Conservation (phyloP, 257 asterid species). For the Przewalskia tangutica region DNA sequence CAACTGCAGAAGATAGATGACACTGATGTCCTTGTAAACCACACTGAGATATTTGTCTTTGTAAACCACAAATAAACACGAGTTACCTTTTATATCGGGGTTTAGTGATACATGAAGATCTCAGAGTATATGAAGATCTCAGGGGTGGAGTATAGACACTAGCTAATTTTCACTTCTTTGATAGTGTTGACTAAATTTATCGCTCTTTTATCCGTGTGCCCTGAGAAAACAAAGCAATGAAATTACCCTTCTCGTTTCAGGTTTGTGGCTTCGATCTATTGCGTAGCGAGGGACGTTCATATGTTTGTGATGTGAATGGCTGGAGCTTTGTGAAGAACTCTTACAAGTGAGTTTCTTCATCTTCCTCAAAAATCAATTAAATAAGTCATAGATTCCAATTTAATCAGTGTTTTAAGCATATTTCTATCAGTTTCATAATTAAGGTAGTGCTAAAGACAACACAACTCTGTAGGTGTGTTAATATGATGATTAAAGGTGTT, state of each 20-base stretch:
- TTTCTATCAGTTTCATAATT: neutral
- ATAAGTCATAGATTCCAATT: neutral
- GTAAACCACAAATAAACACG: neutral
- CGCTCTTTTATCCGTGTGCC: neutral
- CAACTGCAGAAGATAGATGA: neutral
- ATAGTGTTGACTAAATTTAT: neutral
- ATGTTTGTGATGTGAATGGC: conserved; percentile 96
- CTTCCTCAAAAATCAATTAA: neutral
- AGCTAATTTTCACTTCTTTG: neutral
- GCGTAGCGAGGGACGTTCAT: conserved; percentile 95
- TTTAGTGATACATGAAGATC: neutral
- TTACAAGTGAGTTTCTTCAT: conserved; percentile 46
- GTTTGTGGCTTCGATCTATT: conserved; percentile 98
- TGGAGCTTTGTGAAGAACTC: conserved; percentile 99
- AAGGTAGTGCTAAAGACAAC: neutral
- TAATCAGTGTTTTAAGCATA: neutral
- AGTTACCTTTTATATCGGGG: neutral
- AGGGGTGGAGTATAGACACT: neutral
- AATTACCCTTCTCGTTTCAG: conserved; percentile 31
- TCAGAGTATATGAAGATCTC: neutral
- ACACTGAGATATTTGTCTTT: neutral
- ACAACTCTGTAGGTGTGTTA: neutral
- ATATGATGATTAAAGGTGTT: neutral
- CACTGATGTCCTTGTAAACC: neutral
- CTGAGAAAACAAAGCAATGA: neutral